Evolutionary conservation across 192 early-diverging fungal species (phyloP).

Genomic region (Geranomyces michiganensis): DNA sequence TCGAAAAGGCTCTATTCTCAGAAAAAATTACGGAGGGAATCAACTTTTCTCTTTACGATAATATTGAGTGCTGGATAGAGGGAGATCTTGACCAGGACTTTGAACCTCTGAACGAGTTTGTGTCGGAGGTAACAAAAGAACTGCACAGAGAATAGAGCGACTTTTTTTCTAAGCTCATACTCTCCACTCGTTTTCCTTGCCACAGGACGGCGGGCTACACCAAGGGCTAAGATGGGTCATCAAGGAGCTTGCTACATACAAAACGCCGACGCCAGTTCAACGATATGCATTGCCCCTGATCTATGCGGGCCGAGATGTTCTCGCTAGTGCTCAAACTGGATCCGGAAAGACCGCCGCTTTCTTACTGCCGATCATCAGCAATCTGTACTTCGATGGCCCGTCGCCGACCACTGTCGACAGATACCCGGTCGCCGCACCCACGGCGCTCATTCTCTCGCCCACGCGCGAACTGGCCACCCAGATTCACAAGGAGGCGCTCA

Average conservation of each 20-base stretch:
- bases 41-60: constrained; percentile 98
- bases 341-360: constrained; percentile 95
- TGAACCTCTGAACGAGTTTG: too few relatives aligned
- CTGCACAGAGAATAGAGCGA: too few relatives aligned
- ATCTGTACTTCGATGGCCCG: constrained; percentile 89
- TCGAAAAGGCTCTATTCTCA: constrained; percentile 18
- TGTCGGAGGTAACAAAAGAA: too few relatives aligned
- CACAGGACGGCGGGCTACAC: constrained; percentile 69
- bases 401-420: constrained; percentile 53
- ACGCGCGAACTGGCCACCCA: constrained; percentile 98
- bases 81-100: constrained; percentile 32
- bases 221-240: constrained; percentile 85
- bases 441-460: constrained; percentile 91
- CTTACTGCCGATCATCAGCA: constrained; percentile 92
- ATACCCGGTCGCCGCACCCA: constrained; percentile 89
- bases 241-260: constrained; percentile 78
- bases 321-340: constrained; percentile 98
- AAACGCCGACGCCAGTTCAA: constrained; percentile 92
- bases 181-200: too few relatives aligned
- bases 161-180: too few relatives aligned
- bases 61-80: constrained; percentile 89
- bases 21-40: constrained; percentile 85
- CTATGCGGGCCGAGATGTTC: constrained; percentile 82
- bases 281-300: constrained; percentile 47
- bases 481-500: constrained; percentile 86